A percentile compares a stretch with the other conserved stretches of the same genome.
Evolutionary conservation across 2,329 filamentous ascomycete species (phyloP).

Genomic region (Claviceps purpurea): DNA sequence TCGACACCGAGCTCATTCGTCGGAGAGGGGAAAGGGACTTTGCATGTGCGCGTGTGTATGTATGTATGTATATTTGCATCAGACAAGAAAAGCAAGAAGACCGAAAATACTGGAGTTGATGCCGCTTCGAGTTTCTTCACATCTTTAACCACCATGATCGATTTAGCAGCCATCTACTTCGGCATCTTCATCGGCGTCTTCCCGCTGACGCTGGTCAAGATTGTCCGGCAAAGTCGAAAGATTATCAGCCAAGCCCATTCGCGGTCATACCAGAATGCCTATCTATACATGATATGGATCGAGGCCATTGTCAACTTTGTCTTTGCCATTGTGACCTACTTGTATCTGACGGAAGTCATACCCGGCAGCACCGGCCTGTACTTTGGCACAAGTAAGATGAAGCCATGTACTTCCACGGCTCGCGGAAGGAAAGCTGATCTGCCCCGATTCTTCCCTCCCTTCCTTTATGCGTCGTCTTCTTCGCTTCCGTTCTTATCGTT

Average conservation of each 20-base stretch:
- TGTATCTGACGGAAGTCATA: slow-evolving; percentile 12
- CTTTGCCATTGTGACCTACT: slow-evolving; percentile 14
- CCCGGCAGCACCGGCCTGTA: slow-evolving; percentile 4
- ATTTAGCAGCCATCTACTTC: slow-evolving; percentile 13
- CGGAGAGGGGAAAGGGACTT: too few relatives aligned
- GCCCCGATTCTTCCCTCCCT: too few relatives aligned
- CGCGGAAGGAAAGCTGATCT: background rate
- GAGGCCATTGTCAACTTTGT: slow-evolving; percentile 14
- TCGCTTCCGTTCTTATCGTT: background rate
- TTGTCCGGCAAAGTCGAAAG: slow-evolving; percentile 10
- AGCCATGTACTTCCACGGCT: too few relatives aligned
- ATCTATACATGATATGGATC: slow-evolving; percentile 16
- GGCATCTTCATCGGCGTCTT: slow-evolving; percentile 15
- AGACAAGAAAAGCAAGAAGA: background rate
- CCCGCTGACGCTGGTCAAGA: slow-evolving; percentile 13
- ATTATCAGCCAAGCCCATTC: slow-evolving; percentile 10
- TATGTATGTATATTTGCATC: too few relatives aligned
- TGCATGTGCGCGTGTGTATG: too few relatives aligned
- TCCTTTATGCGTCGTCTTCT: background rate
- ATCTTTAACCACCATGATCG: slow-evolving; percentile 2
- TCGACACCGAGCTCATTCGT: too few relatives aligned
- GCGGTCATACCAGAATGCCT: slow-evolving; percentile 10
- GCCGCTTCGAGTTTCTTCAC: too few relatives aligned
- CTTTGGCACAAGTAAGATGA: slow-evolving; percentile 4
- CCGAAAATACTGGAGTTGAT: background rate